A percentile compares a stretch with the other conserved stretches of the same genome.
Conservation (phyloP, 2,329 filamentous ascomycete species). For the Hortaea werneckii region DNA sequence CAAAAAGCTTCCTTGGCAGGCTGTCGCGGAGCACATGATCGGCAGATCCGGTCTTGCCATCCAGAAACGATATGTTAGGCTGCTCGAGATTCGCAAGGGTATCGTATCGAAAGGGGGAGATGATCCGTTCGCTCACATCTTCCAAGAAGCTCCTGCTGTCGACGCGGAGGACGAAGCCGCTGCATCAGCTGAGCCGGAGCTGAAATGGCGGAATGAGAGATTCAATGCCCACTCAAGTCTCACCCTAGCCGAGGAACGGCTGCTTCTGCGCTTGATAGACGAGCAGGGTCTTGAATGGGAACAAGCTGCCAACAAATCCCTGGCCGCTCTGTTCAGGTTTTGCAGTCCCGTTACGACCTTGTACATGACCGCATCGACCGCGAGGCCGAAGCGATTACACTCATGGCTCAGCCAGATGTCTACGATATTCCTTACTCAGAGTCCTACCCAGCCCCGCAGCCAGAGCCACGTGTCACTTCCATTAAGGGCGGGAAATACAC, state of each 20-base stretch:
- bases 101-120: constrained; percentile 1
- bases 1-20: constrained; percentile 25
- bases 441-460: background rate
- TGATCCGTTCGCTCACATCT: constrained; percentile 4
- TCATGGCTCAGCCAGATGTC: background rate
- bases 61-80: constrained; percentile 13
- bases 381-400: background rate
- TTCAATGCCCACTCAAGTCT: constrained; percentile 13
- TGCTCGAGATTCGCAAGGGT: constrained; percentile 4
- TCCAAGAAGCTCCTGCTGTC: background rate
- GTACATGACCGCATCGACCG: background rate
- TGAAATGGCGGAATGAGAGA: background rate
- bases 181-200: background rate
- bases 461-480: background rate
- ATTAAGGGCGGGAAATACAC: background rate
- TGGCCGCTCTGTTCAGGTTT: background rate
- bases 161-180: background rate
- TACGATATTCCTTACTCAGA: constrained; percentile 1
- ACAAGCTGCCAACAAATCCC: constrained; percentile 18
- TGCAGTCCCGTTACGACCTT: background rate
- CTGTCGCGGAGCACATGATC: constrained; percentile 25
- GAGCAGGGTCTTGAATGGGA: constrained; percentile 25
- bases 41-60: constrained; percentile 16
- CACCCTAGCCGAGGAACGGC: background rate
- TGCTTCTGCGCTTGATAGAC: constrained; percentile 29